Evolutionary conservation across 2,329 filamentous ascomycete genomes (phyloP).

Genomic region (Pseudogymnoascus sp.): DNA sequence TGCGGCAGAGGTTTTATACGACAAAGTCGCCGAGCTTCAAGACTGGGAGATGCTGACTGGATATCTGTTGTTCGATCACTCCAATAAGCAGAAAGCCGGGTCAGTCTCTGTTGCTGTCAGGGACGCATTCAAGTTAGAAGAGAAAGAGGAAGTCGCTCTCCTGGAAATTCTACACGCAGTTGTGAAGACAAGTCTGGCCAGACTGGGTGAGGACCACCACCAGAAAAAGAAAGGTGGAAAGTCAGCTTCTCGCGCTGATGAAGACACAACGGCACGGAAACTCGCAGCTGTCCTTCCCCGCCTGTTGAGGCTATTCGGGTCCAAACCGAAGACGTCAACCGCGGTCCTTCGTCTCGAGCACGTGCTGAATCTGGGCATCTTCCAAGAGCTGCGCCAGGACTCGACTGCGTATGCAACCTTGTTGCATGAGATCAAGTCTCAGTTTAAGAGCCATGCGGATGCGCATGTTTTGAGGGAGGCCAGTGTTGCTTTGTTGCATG

Average conservation of each 20-base stretch:
- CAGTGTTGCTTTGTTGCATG: constrained; percentile 72
- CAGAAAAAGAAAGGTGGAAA: constrained; percentile 46
- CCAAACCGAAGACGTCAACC: constrained; percentile 77
- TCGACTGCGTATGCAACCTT: constrained; percentile 71
- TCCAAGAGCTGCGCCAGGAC: constrained; percentile 83
- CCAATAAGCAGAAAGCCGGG: constrained; percentile 49
- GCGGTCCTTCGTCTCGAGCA: constrained; percentile 80
- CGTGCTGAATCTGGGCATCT: constrained; percentile 76
- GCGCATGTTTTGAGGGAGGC: constrained; percentile 79
- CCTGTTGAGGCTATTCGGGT: constrained; percentile 86
- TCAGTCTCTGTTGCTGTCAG: constrained; percentile 19
- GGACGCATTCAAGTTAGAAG: constrained; percentile 24
- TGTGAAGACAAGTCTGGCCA: constrained; percentile 65
- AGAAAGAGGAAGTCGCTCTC: constrained; percentile 69
- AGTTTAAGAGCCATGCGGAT: constrained; percentile 89
- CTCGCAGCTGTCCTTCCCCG: constrained; percentile 74
- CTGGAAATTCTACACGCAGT: constrained; percentile 80
- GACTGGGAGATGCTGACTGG: constrained; percentile 85
- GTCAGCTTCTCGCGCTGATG: constrained; percentile 46
- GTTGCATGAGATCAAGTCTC: constrained; percentile 84
- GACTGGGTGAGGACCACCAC: constrained; percentile 58
- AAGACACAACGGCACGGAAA: constrained; percentile 70
- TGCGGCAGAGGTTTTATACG: constrained; percentile 78
- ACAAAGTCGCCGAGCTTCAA: constrained; percentile 70
- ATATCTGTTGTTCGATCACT: constrained; percentile 90